phyloP scores from a whole-genome alignment of 2,329 filamentous ascomycete genomes.

The Cordyceps javanica region DNA sequence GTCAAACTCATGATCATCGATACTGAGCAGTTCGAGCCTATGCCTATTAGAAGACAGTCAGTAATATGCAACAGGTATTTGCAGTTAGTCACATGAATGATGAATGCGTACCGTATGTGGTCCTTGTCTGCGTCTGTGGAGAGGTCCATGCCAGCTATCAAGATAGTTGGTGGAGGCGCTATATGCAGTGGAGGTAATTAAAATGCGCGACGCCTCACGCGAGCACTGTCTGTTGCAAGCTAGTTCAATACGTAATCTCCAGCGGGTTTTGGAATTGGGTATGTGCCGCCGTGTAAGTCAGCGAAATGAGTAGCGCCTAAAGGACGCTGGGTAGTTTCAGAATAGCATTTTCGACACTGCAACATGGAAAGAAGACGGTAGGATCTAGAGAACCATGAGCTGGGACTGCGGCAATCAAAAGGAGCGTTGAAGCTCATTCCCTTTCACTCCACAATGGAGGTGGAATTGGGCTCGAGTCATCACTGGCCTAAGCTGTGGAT shows the following conservation, averaged over 20 bases:
- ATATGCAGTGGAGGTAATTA: not conserved
- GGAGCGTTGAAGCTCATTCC: not conserved
- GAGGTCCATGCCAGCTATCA: constrained; percentile 1
- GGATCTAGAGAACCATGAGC: not conserved
- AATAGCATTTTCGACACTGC: not conserved
- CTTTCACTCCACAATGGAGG: constrained; percentile 8
- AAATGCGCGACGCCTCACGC: not conserved
- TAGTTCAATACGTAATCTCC: not conserved
- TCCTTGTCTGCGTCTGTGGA: not conserved
- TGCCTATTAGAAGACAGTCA: not conserved
- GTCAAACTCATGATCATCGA: not conserved
- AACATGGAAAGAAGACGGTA: not conserved
- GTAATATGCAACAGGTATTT: not conserved
- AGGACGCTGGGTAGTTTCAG: not conserved
- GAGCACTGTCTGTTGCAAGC: not conserved
- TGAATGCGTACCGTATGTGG: constrained; percentile 6
- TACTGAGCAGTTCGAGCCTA: constrained; percentile 3
- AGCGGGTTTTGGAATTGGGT: not conserved
- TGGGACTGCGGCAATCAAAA: constrained; percentile 4
- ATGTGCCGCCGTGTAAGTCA: not conserved
- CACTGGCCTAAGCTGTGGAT: constrained; percentile 9
- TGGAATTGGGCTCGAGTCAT: constrained; percentile 11
- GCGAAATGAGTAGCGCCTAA: not conserved
- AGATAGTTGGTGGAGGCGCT: not conserved
- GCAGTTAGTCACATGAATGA: not conserved